A percentile compares a stretch with the other conserved stretches of the same genome.
phyloP scores from a whole-genome alignment of 345 rosid species.

The Eucalyptus shirleyi region DNA sequence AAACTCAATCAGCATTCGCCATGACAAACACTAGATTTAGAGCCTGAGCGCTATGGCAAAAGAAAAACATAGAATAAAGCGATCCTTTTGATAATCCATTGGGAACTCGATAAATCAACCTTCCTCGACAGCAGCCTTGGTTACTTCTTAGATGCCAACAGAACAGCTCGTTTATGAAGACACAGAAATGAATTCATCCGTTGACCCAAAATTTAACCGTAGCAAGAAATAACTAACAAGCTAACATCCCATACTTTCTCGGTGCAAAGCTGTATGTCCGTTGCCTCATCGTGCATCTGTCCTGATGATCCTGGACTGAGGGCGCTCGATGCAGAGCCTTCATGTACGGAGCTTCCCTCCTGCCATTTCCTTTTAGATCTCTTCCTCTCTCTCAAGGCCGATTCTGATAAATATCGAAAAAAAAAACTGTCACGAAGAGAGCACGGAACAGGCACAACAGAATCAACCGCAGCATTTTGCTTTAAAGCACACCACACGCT shows the following conservation, averaged over 20 bases:
- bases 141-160: neutral
- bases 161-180: neutral
- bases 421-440: neutral
- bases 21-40: neutral
- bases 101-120: neutral
- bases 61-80: neutral
- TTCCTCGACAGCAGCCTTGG: neutral
- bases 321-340: neutral
- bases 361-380: slow-evolving; percentile 32
- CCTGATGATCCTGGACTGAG: slow-evolving; percentile 19
- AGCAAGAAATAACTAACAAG: neutral
- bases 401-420: slow-evolving; percentile 22
- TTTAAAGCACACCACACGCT: neutral
- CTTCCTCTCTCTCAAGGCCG: slow-evolving; percentile 69
- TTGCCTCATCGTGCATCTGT: slow-evolving; percentile 10
- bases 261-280: neutral
- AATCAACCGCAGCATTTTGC: neutral
- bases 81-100: neutral
- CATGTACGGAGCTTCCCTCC: slow-evolving; percentile 9
- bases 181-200: neutral
- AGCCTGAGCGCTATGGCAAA: neutral
- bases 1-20: neutral
- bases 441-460: neutral
- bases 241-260: slow-evolving; percentile 16
- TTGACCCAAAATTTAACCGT: neutral